These are phyloP conservation scores for Phytophthora brassicae DNA, from an alignment of 352 stramenopile species.

Conservation along the genomic window DNA sequence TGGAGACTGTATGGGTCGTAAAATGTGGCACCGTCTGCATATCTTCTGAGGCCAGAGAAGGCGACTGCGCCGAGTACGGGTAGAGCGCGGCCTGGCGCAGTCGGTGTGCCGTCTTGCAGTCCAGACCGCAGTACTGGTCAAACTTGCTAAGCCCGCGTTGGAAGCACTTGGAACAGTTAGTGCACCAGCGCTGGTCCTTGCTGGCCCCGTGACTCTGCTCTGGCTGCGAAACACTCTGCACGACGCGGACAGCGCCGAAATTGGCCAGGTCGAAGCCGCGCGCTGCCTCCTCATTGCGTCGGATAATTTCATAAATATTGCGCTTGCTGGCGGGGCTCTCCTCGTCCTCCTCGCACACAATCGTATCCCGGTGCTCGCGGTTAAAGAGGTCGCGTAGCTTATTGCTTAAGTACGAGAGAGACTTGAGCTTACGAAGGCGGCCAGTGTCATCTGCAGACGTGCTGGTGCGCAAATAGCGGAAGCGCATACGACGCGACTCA, in stretches of 20 bases:
- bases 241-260: slow-evolving; percentile 21
- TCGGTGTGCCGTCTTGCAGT: slow-evolving; percentile 70
- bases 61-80: slow-evolving; percentile 19
- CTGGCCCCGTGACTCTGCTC: slow-evolving; percentile 48
- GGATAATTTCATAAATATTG: slow-evolving; percentile 58
- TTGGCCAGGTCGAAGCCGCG: slow-evolving; percentile 27
- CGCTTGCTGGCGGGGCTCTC: slow-evolving; percentile 34
- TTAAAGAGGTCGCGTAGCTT: slow-evolving; percentile 63
- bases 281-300: slow-evolving; percentile 37
- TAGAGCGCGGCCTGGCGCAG: slow-evolving; percentile 35
- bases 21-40: slow-evolving; percentile 25
- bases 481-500: slow-evolving; percentile 5
- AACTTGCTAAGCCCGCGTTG: slow-evolving; percentile 66
- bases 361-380: slow-evolving; percentile 55
- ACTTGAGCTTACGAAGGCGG: slow-evolving; percentile 60
- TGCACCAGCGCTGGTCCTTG: slow-evolving; percentile 75
- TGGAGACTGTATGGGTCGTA: slow-evolving; percentile 18
- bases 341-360: slow-evolving; percentile 62
- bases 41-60: slow-evolving; percentile 26
- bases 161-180: slow-evolving; percentile 81
- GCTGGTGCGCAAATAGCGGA: slow-evolving; percentile 9
- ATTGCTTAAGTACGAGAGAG: slow-evolving; percentile 52
- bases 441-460: slow-evolving; percentile 38
- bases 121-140: slow-evolving; percentile 66
- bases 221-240: slow-evolving; percentile 20